Base-by-base conservation (phyloP, 106 monocot genomes). In the Dendrobium chrysotoxum region DNA sequence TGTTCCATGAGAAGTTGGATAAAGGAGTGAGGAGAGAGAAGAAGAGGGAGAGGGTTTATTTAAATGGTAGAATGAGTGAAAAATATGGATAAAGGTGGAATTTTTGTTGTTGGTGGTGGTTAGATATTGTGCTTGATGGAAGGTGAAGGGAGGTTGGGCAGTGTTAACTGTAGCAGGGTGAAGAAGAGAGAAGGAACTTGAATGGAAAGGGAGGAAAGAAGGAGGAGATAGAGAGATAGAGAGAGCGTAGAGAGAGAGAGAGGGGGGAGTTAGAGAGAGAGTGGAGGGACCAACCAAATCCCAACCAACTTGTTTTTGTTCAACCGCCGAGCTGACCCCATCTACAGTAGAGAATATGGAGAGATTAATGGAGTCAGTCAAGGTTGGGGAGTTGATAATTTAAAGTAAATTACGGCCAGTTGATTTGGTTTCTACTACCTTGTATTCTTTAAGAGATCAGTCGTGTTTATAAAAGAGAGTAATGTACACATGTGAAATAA, bases 321-420 rank as follows among this genome's bases (percentile, higher is more conserved):
- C 74, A 74, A 74, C 74, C n/a, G 41, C 74, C 74, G 5, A 74
- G 35, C 40, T 42, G 40, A 74, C 74, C 74, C 74, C 74, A 41
- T n/a, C 74, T 13, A 50, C 50, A 50, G 50, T 50, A 50, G 50
- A 50, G 50, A 11, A 13, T 50, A 15, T 16, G 50, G 50, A 50
- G 11, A 13, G 50, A 50, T 50, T 50, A 50, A 50, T 50, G 50
- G 50, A 50, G 50, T 50, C 13, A 50, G 50, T 50, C 50, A 50
- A 50, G 50, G 16, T 50, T 12, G 11, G 50, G 50, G 50, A 50
- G 50, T 50, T 50, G 13, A 50, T 50, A 50, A 50, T 50, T 50
- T 3, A 2, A 50, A 15, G 50, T 50, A 50, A 15, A 50, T 50
- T 50, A 50, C 13, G 50, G 50, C 50, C 11, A 13, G 50, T 13